Evolutionary conservation across 345 rosid species (phyloP).

Genomic region (Hypericum androsaemum): DNA sequence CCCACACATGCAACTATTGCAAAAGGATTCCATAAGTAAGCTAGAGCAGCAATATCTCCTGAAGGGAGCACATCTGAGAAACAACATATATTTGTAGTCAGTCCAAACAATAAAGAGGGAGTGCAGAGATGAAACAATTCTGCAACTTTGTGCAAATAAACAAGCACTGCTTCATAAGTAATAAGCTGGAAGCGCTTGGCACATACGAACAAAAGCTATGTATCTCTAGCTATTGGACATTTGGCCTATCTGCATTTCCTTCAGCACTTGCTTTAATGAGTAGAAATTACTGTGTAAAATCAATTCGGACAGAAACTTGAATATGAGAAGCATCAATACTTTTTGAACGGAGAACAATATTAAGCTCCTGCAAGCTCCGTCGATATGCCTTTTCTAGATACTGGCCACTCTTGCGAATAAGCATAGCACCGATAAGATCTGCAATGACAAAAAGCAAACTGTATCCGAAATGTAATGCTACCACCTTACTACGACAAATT

Average conservation of each 20-base stretch:
- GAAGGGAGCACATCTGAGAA: slow-evolving; percentile 42
- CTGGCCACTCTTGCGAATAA: slow-evolving; percentile 61
- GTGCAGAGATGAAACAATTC: too few relatives aligned
- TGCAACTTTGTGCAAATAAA: too few relatives aligned
- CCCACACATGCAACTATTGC: slow-evolving; percentile 76
- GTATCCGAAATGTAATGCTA: slow-evolving; percentile 46
- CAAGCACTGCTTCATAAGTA: too few relatives aligned
- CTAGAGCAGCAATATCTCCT: slow-evolving; percentile 79
- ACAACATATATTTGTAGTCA: slow-evolving; percentile 4
- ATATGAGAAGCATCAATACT: slow-evolving; percentile 33
- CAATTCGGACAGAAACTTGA: background rate
- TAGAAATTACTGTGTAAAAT: background rate
- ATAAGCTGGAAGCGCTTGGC: too few relatives aligned
- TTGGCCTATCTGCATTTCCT: too few relatives aligned
- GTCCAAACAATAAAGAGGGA: too few relatives aligned
- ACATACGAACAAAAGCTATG: too few relatives aligned
- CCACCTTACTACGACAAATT: slow-evolving; percentile 10
- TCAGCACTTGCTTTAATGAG: background rate
- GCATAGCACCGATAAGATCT: slow-evolving; percentile 72
- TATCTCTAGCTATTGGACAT: too few relatives aligned
- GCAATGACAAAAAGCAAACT: slow-evolving; percentile 78
- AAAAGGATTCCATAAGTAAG: slow-evolving; percentile 90
- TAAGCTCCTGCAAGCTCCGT: slow-evolving; percentile 41
- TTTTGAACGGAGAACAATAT: slow-evolving; percentile 27
- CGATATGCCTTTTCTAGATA: slow-evolving; percentile 46